Base-by-base conservation (phyloP, 192 early-diverging fungal species). In the Coemansia sp. region DNA sequence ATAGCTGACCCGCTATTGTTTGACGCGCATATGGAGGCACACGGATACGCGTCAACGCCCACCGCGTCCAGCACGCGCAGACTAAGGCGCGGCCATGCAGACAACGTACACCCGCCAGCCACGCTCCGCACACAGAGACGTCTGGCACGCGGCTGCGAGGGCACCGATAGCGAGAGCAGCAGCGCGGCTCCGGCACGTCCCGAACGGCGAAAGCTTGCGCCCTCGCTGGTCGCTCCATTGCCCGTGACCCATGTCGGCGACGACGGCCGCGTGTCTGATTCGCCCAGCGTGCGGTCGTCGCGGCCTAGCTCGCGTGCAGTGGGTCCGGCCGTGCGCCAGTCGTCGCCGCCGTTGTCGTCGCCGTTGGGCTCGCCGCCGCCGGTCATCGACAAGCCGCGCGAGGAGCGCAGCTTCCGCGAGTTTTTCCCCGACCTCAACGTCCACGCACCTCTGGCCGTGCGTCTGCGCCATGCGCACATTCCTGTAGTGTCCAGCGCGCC, bases 401-500 rank as follows among this genome's bases (percentile, higher is more conserved):
- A 96, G 67, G 93, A 96, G 66, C 81, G 85, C 36, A 80, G 87
- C 15, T 93, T 84, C 58, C 70, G 78, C 18, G 88, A 88, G 34
- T 85, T 87, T 29, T 92, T 88, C 56, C 89, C 93, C 1, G 89
- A 89, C 58, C 74, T 96, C 34, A 81, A 87, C 46, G 58, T 81
- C 8, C 41, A 67, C 23, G 32, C 56, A 28, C 70, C 67, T 11
- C 71, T 65, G 42, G 36, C 15, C 8, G 58, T 66, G 13, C 44
- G 39, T 43, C 32, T 55, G 10, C 37, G 20, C 5, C 24, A 53
- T 10, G 32, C 25, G 17, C 10, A 32, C 28, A 10, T 27, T 49
- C 18, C 34, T 7, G 22, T 18, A 9, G 35, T 24, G 1, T 25
- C 28, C 32, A 34, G 32, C 46, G 46, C 28, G 29, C 29, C 28